Conservation (phyloP, 2,329 filamentous ascomycete genomes). For the Diaporthe eres region DNA sequence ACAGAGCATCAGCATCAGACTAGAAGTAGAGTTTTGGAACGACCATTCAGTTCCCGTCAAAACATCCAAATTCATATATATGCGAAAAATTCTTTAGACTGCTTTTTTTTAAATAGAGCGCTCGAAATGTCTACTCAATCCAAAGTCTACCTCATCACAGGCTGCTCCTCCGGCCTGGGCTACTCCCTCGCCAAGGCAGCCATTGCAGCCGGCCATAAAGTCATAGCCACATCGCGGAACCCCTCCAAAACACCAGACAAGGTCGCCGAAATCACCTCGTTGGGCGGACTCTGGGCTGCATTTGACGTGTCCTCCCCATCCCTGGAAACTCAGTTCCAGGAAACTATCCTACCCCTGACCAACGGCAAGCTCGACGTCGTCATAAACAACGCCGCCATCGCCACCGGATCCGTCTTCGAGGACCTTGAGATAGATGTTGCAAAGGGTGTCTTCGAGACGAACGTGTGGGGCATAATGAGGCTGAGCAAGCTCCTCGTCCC, state of each 20-base stretch:
- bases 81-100: neutral
- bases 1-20: neutral
- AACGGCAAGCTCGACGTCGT: conserved; percentile 34
- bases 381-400: conserved; percentile 46
- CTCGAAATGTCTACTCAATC: conserved; percentile 27
- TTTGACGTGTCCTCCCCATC: conserved; percentile 32
- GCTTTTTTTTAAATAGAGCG: neutral
- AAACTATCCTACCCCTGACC: conserved; percentile 16
- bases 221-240: conserved; percentile 41
- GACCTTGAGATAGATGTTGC: neutral
- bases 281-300: conserved; percentile 32
- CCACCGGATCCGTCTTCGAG: conserved; percentile 8
- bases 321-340: conserved; percentile 27
- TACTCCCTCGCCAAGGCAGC: conserved; percentile 32
- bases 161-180: conserved; percentile 38
- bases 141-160: conserved; percentile 39
- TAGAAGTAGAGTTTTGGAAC: too few relatives aligned
- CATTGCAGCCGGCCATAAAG: conserved; percentile 34
- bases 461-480: conserved; percentile 36
- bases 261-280: conserved; percentile 19
- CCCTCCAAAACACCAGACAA: conserved; percentile 26
- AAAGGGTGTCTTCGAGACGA: conserved; percentile 36
- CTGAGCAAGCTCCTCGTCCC: conserved; percentile 27
- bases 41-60: neutral
- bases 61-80: neutral